Base-by-base conservation (phyloP, 345 rosid species). In the Cardamine resedifolia region DNA sequence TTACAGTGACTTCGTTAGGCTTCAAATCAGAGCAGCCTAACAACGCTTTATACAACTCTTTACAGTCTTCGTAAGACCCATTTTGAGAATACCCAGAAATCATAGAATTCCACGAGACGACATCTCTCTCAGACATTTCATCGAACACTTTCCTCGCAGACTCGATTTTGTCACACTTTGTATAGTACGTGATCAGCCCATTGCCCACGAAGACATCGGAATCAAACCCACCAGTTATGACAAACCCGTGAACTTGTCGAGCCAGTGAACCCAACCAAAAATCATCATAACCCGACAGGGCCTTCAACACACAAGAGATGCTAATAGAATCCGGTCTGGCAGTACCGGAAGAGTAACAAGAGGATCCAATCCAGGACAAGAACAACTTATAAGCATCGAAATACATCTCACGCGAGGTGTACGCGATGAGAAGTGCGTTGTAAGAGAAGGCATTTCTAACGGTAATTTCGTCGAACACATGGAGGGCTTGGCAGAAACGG, bases 71-170 rank as follows among this genome's bases (percentile, higher is more conserved):
- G 64, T 81, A 87, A 73, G 48, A 77, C 33, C 97, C 94, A 27
- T 75, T 83, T 41, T 89, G 97, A 31, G 97, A 87, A 59, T 89
- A 93, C 19, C 94, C 97, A 0, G 92, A 76, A 67, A 90, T 83
- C 92, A 93, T 87, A 5, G 96, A 90, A 68, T 90, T 93, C 96
- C 98, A 93, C 0, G 92, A 77, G 26, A 93, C 91, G 1, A 84
- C 74, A 72, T 90, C 98, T 83, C 87, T 87, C 10, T 80, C 70
- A 31, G 58, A 38, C 91, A 89, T 87, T 68, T 33, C 63, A 69
- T 86, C 90, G 53, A 93, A 93, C 81, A 89, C 41, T 47, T 59
- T 83, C 82, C 88, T 80, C 7, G 90, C 91, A 39, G 49, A 83
- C 28, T 50, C 74, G 7, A 64, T 24, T 5, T 74, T 79, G 16